Evolutionary conservation across 208 protist species (phyloP), one percentile per base, ranked within the genome.

Genomic region (Trypanosoma scelopori): DNA sequence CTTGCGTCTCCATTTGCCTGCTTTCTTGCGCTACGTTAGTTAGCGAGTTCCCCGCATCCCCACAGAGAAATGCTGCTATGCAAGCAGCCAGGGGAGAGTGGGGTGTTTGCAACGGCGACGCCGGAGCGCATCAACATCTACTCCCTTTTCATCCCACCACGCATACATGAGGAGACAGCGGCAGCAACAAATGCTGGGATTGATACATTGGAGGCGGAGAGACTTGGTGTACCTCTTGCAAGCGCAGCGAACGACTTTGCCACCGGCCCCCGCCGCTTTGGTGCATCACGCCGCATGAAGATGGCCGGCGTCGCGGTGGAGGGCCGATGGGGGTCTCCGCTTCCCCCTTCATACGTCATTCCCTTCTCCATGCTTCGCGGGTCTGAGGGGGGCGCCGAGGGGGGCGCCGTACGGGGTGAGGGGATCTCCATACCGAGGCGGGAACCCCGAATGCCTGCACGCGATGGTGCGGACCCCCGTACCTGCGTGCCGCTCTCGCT

Each of bases 41-140:
- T 48, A n/a, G 45, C 12, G 3, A 5, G 20, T 48, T 48, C 32
- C 32, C 9, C 32, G 5, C 32, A 3, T 9, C 32, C 32, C 9
- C 12, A 1, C 9, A 60, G 35, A 30, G 28, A n/a, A 56, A 91
- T 91, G 85, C 52, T 91, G 37, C 75, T 91, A 7, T 80, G 77
- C 60, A 87, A 81, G 62, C 85, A 88, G 37, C 85, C 85, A 0
- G 81, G 82, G 16, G 77, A 87, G 41, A 84, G 76, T 16, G 79
- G 82, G 46, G 73, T 91, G 15, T 86, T 81, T 57, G 85, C 85
- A 32, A 91, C 82, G 3, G 82, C 85, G 13, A 85, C 74, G 30
- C 30, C 65, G 1, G 66, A 55, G 27, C 58, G 73, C 45, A 68
- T 89, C 18, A 61, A 56, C 5, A 47, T 87, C 18, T 91, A 89